Evolutionary conservation across 768 basidiomycete species (phyloP).

Genomic region (Pisolithus orientalis): DNA sequence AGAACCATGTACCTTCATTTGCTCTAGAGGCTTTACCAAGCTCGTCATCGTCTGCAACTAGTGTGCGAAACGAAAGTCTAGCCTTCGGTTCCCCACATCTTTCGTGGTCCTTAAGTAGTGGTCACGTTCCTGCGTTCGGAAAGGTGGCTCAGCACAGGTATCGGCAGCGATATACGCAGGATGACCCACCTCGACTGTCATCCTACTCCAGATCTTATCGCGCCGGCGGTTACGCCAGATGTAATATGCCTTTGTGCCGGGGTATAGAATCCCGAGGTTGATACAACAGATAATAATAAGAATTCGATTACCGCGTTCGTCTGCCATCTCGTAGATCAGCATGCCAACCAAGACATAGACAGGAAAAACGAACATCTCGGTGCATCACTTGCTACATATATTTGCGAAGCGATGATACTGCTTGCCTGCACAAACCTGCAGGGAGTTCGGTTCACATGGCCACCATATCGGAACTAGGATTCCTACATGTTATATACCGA

Average conservation of each 20-base stretch:
- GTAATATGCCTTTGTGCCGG: slow-evolving; percentile 48
- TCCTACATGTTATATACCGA: slow-evolving; percentile 51
- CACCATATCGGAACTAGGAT: background rate
- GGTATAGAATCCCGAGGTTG: slow-evolving; percentile 48
- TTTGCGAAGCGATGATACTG: slow-evolving; percentile 42
- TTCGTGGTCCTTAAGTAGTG: slow-evolving; percentile 54
- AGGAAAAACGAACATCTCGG: slow-evolving; percentile 39
- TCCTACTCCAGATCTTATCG: slow-evolving; percentile 49
- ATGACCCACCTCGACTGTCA: slow-evolving; percentile 38
- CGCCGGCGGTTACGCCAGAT: slow-evolving; percentile 52
- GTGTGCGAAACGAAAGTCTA: slow-evolving; percentile 59
- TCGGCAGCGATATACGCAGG: background rate
- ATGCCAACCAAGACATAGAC: background rate
- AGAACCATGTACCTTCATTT: no score
- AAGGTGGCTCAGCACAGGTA: background rate
- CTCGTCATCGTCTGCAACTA: slow-evolving; percentile 11
- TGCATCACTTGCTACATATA: slow-evolving; percentile 54
- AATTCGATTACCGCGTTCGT: slow-evolving; percentile 50
- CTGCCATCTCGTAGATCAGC: slow-evolving; percentile 18
- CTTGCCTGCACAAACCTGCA: slow-evolving; percentile 38
- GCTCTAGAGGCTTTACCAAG: no score
- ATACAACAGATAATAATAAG: slow-evolving; percentile 48
- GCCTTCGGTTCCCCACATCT: slow-evolving; percentile 51
- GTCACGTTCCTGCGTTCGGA: slow-evolving; percentile 37
- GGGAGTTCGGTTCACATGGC: no score